phyloP scores from a whole-genome alignment of 83 land plant genomes.

The Isoetes engelmannii region DNA sequence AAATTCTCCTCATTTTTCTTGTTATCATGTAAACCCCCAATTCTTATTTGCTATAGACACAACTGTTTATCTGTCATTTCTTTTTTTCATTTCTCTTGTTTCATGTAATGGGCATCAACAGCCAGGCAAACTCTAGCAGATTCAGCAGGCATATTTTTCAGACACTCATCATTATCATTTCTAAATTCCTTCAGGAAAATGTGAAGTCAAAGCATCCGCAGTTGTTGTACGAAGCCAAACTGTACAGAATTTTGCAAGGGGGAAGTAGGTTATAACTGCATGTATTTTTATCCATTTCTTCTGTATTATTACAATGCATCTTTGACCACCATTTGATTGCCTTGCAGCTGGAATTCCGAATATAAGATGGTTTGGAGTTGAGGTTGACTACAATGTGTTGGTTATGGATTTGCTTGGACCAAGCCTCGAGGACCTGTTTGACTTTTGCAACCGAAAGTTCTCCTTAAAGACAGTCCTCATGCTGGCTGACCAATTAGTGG shows the following conservation, averaged over 20 bases:
- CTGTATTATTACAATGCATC: background rate
- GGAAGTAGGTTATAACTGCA: background rate
- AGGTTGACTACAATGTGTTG: slow-evolving; percentile 55
- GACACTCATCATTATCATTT: background rate
- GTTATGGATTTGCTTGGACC: slow-evolving; percentile 69
- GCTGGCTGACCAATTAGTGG: slow-evolving; percentile 66
- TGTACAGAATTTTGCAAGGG: slow-evolving; percentile 21
- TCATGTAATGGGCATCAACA: too few species aligned
- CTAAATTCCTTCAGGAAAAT: slow-evolving; percentile 20
- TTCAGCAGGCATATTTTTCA: too few species aligned
- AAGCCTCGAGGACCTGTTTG: slow-evolving; percentile 60
- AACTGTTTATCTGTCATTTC: too few species aligned
- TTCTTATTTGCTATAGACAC: too few species aligned
- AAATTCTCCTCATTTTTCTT: too few species aligned
- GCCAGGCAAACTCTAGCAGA: too few species aligned
- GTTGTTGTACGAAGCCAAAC: slow-evolving; percentile 26
- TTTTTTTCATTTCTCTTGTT: too few species aligned
- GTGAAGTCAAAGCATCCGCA: slow-evolving; percentile 34
- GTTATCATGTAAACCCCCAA: too few species aligned
- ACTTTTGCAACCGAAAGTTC: slow-evolving; percentile 56
- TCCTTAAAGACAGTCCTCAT: slow-evolving; percentile 58
- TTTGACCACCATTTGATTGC: background rate
- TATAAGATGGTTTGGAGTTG: slow-evolving; percentile 68
- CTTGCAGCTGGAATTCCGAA: slow-evolving; percentile 57
- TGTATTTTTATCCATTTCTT: background rate